These are phyloP conservation scores for Theobroma cacao DNA, from an alignment of 345 rosid genomes.

Conservation along the genomic window DNA sequence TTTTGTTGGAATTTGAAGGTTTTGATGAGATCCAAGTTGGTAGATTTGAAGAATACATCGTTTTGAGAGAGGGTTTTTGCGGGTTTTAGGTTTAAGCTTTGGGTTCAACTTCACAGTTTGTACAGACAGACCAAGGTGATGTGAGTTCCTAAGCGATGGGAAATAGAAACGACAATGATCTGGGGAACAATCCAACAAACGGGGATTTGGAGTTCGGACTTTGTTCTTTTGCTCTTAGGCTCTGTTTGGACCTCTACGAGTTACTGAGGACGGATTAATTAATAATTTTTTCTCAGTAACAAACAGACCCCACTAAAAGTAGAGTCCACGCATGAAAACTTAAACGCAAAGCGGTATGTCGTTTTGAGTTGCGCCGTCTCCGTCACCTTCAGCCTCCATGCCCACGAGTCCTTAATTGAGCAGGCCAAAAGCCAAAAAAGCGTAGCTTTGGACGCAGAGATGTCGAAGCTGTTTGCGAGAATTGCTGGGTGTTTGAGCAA, in stretches of 20 bases:
- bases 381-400: not conserved
- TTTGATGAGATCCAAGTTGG: slow-evolving; percentile 29
- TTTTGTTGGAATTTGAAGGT: slow-evolving; percentile 19
- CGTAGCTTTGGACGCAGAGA: slow-evolving; percentile 25
- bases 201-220: no score
- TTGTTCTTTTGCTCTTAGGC: no score
- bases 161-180: no score
- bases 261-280: no score
- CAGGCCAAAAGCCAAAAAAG: not conserved
- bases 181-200: no score
- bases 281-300: no score
- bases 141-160: no score
- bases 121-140: no score
- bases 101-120: no score
- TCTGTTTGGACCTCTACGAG: no score
- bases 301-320: not conserved
- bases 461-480: slow-evolving; percentile 77
- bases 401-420: not conserved
- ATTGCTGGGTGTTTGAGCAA: slow-evolving; percentile 62
- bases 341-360: not conserved
- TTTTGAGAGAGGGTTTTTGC: not conserved
- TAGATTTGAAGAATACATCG: slow-evolving; percentile 37
- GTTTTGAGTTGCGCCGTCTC: not conserved
- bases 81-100: not conserved
- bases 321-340: not conserved